These are phyloP conservation scores for Penicillium lagena DNA, from an alignment of 495 filamentous ascomycete genomes.

Conservation along the genomic window DNA sequence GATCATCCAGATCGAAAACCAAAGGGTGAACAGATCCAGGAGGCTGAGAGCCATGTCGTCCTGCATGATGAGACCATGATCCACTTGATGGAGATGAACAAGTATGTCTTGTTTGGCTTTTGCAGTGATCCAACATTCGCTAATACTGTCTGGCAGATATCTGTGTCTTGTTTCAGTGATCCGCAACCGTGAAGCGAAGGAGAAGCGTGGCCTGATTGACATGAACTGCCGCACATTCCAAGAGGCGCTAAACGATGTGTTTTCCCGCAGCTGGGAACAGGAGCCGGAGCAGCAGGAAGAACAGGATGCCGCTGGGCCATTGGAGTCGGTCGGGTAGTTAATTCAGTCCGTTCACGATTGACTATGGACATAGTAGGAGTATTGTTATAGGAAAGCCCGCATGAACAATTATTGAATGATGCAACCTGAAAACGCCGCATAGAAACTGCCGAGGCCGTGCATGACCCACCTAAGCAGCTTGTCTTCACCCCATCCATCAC, in stretches of 20 bases:
- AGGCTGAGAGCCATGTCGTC: constrained; percentile 74
- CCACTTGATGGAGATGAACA: constrained; percentile 86
- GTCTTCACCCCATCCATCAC: neutral
- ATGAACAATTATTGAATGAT: no score
- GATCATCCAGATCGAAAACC: constrained; percentile 52
- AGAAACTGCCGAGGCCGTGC: no score
- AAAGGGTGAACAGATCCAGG: constrained; percentile 58
- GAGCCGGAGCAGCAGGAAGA: constrained; percentile 10
- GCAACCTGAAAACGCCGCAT: no score
- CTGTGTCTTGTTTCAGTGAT: constrained; percentile 72
- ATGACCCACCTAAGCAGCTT: no score
- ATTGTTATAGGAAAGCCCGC: no score
- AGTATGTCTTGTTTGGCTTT: constrained; percentile 40
- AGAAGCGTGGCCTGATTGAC: constrained; percentile 54
- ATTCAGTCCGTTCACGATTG: no score
- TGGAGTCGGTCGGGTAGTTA: no score
- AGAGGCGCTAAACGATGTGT: constrained; percentile 51
- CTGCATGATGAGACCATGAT: constrained; percentile 76
- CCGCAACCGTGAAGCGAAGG: constrained; percentile 52
- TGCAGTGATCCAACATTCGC: neutral
- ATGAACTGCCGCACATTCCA: constrained; percentile 58
- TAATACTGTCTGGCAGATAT: constrained; percentile 30
- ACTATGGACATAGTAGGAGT: no score
- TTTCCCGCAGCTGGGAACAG: constrained; percentile 43
- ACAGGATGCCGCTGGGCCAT: no score